phyloP scores from a whole-genome alignment of 306 rosid species.

The Acacia confusa region DNA sequence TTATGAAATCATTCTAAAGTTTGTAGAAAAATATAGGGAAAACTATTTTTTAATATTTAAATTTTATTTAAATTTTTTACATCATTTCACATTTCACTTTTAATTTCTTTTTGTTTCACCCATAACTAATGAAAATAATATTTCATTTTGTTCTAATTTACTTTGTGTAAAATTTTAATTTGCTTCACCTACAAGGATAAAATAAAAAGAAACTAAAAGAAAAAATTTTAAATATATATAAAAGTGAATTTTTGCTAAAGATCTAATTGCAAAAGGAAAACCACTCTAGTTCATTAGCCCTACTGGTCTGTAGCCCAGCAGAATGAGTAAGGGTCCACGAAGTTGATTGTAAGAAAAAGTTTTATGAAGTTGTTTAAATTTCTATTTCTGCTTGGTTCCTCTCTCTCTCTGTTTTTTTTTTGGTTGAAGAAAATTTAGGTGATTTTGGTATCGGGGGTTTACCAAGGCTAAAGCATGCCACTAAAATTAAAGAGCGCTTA shows the following conservation, averaged over 20 bases:
- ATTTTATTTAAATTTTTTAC: background rate
- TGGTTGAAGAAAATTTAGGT: no score
- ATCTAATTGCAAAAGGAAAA: constrained; percentile 28
- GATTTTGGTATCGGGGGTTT: no score
- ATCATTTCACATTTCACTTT: background rate
- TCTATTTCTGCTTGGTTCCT: background rate
- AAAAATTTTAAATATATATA: background rate
- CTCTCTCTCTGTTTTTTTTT: no score
- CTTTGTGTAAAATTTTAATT: no score
- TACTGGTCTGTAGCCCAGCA: constrained; percentile 12
- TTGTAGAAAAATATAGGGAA: background rate
- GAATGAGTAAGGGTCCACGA: background rate
- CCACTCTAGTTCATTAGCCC: constrained; percentile 39
- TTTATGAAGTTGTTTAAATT: constrained; percentile 14
- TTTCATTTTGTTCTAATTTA: background rate
- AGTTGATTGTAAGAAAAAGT: constrained; percentile 26
- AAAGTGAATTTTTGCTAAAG: background rate
- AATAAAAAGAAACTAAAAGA: background rate
- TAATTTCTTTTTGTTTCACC: background rate
- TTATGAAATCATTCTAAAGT: constrained; percentile 33
- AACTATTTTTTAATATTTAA: background rate
- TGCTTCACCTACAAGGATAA: background rate
- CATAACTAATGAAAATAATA: background rate
- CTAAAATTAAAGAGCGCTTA: no score
- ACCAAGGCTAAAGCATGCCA: no score